Evolutionary conservation across 2,329 filamentous ascomycete species (phyloP), one percentile per base, ranked within the genome.

Genomic region (Mollisia scopiformis): DNA sequence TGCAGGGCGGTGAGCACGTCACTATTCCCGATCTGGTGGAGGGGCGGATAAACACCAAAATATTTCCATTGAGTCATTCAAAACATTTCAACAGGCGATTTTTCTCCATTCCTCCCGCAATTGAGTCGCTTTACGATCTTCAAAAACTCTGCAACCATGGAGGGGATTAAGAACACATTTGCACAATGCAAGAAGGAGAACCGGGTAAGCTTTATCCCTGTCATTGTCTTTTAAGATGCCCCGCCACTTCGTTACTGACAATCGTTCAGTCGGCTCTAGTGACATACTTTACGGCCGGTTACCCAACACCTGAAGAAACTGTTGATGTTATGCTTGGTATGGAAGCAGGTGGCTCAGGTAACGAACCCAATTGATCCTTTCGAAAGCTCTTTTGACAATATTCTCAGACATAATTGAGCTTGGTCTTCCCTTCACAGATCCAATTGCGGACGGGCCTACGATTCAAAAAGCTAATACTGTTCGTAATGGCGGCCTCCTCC

Each of bases 211-310:
- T 58, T 27, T 47, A 16, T 14, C 8, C 30, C 16, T 13, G 10
- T 43, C 39, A 43, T 21, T 43, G 16, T n/a, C 54, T 50, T 23
- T 28, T 33, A 25, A 25, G 31, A 33, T 54, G 23, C 50, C 28
- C 50, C 55, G 55, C 61, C 46, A 56, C 53, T 59, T 56, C 31
- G 59, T 57, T 16, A 52, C 61, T 67, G 57, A 59, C 25, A 47
- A 6, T 27, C 50, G 57, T 39, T 61, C 31, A 74, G 71, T 62
- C 71, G 7, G 94, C 95, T 54, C 84, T 99, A 64, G 92, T 99
- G 66, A 93, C 93, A 28, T 99, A 99, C 82, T 92, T 97, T 74
- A 99, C 95, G 27, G 93, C 94, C 61, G 95, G 95, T 58, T 99
- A 88, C 75, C 95, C 95, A 16, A 91, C 86, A 35, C 82, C 89